Evolutionary conservation across 192 early-diverging fungal species (phyloP).

Genomic region (Gryganskiella cystojenkinii): DNA sequence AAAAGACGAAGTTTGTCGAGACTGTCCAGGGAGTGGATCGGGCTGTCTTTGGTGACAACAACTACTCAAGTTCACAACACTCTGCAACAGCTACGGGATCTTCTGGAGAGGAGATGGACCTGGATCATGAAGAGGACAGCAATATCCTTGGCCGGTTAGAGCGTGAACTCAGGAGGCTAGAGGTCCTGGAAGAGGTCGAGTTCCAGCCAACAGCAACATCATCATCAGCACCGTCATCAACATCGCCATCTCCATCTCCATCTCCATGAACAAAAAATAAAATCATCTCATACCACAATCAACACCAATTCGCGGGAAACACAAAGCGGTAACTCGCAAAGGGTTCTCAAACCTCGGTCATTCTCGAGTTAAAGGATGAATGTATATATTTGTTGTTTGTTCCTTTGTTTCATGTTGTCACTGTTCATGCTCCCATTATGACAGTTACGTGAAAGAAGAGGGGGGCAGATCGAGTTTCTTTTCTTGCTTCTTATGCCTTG

Average conservation of each 20-base stretch:
- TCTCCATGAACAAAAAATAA: too few species aligned
- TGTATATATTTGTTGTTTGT: too few species aligned
- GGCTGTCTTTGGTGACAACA: slow-evolving; percentile 30
- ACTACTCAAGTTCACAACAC: not conserved
- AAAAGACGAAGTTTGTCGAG: slow-evolving; percentile 51
- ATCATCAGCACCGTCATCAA: slow-evolving; percentile 5
- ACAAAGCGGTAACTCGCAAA: too few species aligned
- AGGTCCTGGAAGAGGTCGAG: slow-evolving; percentile 13
- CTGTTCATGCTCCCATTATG: too few species aligned
- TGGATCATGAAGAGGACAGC: slow-evolving; percentile 46
- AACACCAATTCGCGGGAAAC: too few species aligned
- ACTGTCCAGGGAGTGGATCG: slow-evolving; percentile 36
- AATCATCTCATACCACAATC: too few species aligned
- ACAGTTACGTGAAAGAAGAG: too few species aligned
- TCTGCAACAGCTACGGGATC: not conserved
- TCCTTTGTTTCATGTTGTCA: too few species aligned
- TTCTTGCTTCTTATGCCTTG: slow-evolving; percentile 21
- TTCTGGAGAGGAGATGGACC: slow-evolving; percentile 27
- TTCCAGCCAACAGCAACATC: not conserved
- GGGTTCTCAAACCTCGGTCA: too few species aligned
- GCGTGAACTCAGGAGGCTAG: slow-evolving; percentile 27
- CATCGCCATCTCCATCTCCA: too few species aligned
- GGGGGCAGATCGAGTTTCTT: too few species aligned
- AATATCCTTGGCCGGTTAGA: slow-evolving; percentile 41
- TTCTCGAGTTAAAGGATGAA: too few species aligned